A percentile compares a stretch with the other conserved stretches of the same genome.
These are phyloP conservation scores for Paraphaeosphaeria minitans DNA, from an alignment of 2,329 filamentous ascomycete genomes.

Conservation along the genomic window DNA sequence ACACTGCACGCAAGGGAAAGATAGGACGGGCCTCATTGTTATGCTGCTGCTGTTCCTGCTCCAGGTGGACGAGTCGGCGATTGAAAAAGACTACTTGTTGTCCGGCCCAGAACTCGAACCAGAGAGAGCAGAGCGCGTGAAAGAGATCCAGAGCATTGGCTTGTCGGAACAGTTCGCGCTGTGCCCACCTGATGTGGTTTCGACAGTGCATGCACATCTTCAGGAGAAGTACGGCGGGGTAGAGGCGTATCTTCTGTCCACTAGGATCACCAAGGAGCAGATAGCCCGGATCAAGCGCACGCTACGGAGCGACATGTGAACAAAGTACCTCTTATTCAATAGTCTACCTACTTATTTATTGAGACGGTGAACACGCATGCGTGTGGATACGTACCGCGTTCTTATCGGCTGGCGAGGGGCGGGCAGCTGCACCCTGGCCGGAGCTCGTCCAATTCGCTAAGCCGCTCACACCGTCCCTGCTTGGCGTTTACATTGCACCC, in stretches of 20 bases:
- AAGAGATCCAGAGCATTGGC: constrained; percentile 73
- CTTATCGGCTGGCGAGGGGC: background rate
- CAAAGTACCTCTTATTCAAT: background rate
- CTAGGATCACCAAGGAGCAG: constrained; percentile 57
- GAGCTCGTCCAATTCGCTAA: constrained; percentile 14
- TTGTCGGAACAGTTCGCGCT: constrained; percentile 70
- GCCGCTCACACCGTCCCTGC: constrained; percentile 35
- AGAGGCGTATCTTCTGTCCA: constrained; percentile 65
- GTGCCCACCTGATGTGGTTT: constrained; percentile 69
- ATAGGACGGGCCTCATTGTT: constrained; percentile 76
- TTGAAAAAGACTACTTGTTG: constrained; percentile 73
- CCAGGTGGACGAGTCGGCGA: constrained; percentile 60
- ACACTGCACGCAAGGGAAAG: constrained; percentile 90
- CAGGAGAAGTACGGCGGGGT: constrained; percentile 68
- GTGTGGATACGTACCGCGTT: constrained; percentile 2
- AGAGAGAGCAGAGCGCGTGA: constrained; percentile 67
- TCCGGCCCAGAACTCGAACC: constrained; percentile 65
- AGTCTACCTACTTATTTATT: too few species aligned
- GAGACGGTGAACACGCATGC: background rate
- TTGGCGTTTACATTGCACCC: constrained; percentile 23
- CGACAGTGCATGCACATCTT: constrained; percentile 63
- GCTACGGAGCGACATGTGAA: constrained; percentile 31
- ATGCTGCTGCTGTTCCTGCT: constrained; percentile 71
- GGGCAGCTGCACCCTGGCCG: too few species aligned
- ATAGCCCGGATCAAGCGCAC: constrained; percentile 41